A percentile compares a stretch with the other conserved stretches of the same genome.
These are phyloP conservation scores for Anacardium occidentale DNA, from an alignment of 345 rosid genomes.

Conservation along the genomic window DNA sequence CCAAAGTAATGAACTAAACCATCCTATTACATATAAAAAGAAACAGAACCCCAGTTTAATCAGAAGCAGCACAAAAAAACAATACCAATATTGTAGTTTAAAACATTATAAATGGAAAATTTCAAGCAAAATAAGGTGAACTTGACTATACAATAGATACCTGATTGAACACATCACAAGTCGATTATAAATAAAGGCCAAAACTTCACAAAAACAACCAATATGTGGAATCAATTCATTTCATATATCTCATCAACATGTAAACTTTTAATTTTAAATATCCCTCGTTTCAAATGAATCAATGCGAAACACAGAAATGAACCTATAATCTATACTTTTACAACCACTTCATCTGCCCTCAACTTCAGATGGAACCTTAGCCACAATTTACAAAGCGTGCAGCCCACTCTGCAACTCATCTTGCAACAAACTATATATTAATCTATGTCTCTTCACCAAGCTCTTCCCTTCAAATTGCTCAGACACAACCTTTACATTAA, in stretches of 20 bases:
- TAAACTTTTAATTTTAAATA: not conserved
- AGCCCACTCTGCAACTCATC: conserved; percentile 83
- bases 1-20: too few relatives aligned
- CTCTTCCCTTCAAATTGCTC: conserved; percentile 86
- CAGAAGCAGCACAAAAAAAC: too few relatives aligned
- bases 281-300: not conserved
- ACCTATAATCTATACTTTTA: conserved; percentile 14
- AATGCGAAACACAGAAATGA: not conserved
- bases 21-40: too few relatives aligned
- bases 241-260: not conserved
- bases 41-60: too few relatives aligned
- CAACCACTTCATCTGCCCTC: conserved; percentile 23
- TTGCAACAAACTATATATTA: conserved; percentile 65
- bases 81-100: not conserved
- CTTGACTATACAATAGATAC: not conserved
- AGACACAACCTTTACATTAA: conserved; percentile 73
- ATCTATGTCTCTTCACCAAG: conserved; percentile 83
- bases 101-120: not conserved
- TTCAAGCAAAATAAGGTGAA: not conserved
- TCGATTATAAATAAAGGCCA: not conserved
- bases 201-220: conserved; percentile 3
- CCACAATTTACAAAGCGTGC: conserved; percentile 82
- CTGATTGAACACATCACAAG: not conserved
- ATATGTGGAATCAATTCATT: conserved; percentile 14
- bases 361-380: conserved; percentile 78